Conservation (phyloP, 1,139 yeast species). For the Blastobotrys serpentis region DNA sequence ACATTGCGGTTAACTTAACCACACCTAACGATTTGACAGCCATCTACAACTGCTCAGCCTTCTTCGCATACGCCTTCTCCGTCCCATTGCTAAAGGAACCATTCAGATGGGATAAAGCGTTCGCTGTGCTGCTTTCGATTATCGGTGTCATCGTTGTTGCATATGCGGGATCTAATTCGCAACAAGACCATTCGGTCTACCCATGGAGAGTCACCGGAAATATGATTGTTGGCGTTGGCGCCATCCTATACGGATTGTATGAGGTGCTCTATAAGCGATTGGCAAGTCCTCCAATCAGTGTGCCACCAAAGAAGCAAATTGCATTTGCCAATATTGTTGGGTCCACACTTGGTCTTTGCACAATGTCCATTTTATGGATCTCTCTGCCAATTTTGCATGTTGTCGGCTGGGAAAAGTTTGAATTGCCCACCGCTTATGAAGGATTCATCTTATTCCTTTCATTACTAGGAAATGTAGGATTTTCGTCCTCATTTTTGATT, state of each 20-base stretch:
- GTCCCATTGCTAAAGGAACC: slow-evolving; percentile 66
- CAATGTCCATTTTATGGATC: slow-evolving; percentile 51
- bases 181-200: slow-evolving; percentile 37
- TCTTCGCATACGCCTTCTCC: slow-evolving; percentile 83
- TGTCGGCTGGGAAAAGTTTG: slow-evolving; percentile 58
- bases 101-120: slow-evolving; percentile 62
- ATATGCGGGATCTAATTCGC: slow-evolving; percentile 52
- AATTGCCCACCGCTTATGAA: slow-evolving; percentile 48
- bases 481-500: slow-evolving; percentile 71
- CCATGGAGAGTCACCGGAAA: slow-evolving; percentile 73
- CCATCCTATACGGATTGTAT: slow-evolving; percentile 77
- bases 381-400: slow-evolving; percentile 53
- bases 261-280: slow-evolving; percentile 78
- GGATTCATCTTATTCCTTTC: slow-evolving; percentile 47
- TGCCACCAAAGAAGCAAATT: slow-evolving; percentile 55
- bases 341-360: slow-evolving; percentile 58
- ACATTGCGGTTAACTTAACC: slow-evolving; percentile 75
- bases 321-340: slow-evolving; percentile 59
- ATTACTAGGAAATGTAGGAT: slow-evolving; percentile 60
- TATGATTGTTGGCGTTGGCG: slow-evolving; percentile 70
- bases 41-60: slow-evolving; percentile 85
- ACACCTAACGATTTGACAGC: slow-evolving; percentile 88
- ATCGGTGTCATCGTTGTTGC: slow-evolving; percentile 79
- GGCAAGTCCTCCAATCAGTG: slow-evolving; percentile 69
- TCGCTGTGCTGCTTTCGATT: slow-evolving; percentile 70